Evolutionary conservation across 2,329 filamentous ascomycete genomes (phyloP), one percentile per base, ranked within the genome.

Genomic region (Pseudocercospora vitis): DNA sequence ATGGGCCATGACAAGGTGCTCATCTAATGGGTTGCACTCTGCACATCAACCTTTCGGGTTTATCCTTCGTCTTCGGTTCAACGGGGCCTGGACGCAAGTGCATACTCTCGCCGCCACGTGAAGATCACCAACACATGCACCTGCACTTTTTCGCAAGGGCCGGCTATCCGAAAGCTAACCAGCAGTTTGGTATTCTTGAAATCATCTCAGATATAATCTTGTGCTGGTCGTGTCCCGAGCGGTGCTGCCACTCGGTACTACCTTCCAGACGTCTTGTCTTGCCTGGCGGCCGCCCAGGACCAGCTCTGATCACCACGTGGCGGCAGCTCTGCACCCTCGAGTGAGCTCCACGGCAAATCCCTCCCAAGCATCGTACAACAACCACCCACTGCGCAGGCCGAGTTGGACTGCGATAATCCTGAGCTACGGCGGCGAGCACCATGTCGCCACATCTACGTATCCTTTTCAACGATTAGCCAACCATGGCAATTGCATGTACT

Each of bases 131-230:
- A 48, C 46, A n/a, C n/a, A n/a, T n/a, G n/a, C n/a, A n/a, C n/a
- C n/a, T n/a, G n/a, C n/a, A n/a, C 8, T 16, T 19, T 37, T 35
- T 37, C 32, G 4, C 29, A 16, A 24, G 46, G 12, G 6, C 29
- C 46, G 46, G 29, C 21, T 26, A 48, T 37, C 46, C 31, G 46
- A 48, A 48, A 48, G 46, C 26, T 37, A 37, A 48, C 37, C 40
- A 23, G 19, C 12, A 6, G 26, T 12, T 11, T 14, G 16, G 45
- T 24, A 33, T 33, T 23, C 24, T 26, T 31, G 14, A 26, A 11
- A 9, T 32, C n/a, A 18, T 21, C 12, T n/a, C n/a, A n/a, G n/a
- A n/a, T n/a, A n/a, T n/a, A 16, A 46, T 16, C 26, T 29, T 8
- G 14, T 19, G 42, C 42, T 28, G 11, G n/a, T 29, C 7, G 14